Conservation (phyloP, 2,329 filamentous ascomycete genomes). For the Colletotrichum cereale region DNA sequence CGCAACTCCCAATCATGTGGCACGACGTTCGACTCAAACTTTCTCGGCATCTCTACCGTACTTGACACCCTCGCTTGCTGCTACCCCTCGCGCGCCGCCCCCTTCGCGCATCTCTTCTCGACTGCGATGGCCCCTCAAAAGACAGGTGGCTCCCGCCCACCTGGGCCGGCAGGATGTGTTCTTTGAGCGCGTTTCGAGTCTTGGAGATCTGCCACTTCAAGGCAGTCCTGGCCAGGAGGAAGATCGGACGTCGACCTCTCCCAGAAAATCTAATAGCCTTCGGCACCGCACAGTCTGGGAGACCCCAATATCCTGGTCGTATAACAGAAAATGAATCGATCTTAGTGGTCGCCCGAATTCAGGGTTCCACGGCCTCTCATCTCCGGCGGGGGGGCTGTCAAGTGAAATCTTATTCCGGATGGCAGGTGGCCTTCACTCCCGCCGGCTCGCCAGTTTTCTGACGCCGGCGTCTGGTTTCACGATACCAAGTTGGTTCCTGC, state of each 20-base stretch:
- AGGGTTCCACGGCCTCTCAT: constrained; percentile 30
- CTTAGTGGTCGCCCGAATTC: constrained; percentile 3
- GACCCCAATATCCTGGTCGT: constrained; percentile 11
- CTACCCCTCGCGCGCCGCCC: background rate
- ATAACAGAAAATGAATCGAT: constrained; percentile 2
- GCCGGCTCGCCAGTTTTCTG: background rate
- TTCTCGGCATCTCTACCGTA: background rate
- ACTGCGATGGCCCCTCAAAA: background rate
- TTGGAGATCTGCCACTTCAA: constrained; percentile 26
- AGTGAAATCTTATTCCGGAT: constrained; percentile 26
- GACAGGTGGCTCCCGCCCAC: background rate
- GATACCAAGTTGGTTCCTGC: background rate
- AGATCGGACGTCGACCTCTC: constrained; percentile 35
- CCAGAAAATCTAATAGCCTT: constrained; percentile 22
- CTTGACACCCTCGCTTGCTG: background rate
- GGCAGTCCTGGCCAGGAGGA: constrained; percentile 10
- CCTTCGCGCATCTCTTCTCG: background rate
- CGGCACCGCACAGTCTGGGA: constrained; percentile 9
- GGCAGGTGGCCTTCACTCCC: background rate
- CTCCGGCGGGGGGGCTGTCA: constrained; percentile 31
- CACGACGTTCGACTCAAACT: background rate
- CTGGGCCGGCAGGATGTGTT: background rate
- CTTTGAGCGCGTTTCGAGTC: constrained; percentile 35
- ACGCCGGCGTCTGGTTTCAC: background rate
- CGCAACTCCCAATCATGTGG: background rate